Evolutionary conservation across 352 stramenopile species (phyloP), one percentile per base, ranked within the genome.

Genomic region (Phytophthora sojae): DNA sequence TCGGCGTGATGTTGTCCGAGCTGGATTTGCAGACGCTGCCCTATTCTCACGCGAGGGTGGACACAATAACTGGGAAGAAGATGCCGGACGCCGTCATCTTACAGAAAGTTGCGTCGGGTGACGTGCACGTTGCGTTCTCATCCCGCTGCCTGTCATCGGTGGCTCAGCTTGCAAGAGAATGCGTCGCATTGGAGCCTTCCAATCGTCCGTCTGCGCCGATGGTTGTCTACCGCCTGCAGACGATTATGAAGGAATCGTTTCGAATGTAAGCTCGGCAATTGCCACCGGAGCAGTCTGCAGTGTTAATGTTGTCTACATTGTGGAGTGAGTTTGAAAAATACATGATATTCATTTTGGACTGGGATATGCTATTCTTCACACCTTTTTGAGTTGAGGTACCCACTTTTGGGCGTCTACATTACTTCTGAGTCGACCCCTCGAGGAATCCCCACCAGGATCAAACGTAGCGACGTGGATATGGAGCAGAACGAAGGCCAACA

Each of bases 81-180:
- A 32, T 77, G 35, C 50, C 70, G 9, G 60, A 77, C 21, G 63
- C 61, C 11, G 47, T 50, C n/a, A 56, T 77, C 14, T 21, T 75
- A 11, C 70, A 77, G 35, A 57, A 60, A 50, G 61, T 77, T 21
- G 26, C 65, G 21, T 49, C 39, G 1, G 69, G 64, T n/a, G 29
- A 9, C 6, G 21, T 77, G 17, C 64, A 64, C 25, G 64, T 70
- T 17, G 5, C 50, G 42, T 73, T 71, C 25, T 70, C 65, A n/a
- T 25, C n/a, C 4, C 12, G 6, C 1, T 39, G 23, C 4, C 23
- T 54, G 6, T 39, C 53, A 14, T 21, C 51, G 14, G 21, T 77
- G 21, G 12, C 45, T 6, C n/a, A 61, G 29, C 21, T 74, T 6
- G 65, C 57, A 1, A 42, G 45, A n/a, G 57, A 52, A 32, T 77